phyloP scores from a whole-genome alignment of 2,329 filamentous ascomycete genomes.

The Xylaria sp. region DNA sequence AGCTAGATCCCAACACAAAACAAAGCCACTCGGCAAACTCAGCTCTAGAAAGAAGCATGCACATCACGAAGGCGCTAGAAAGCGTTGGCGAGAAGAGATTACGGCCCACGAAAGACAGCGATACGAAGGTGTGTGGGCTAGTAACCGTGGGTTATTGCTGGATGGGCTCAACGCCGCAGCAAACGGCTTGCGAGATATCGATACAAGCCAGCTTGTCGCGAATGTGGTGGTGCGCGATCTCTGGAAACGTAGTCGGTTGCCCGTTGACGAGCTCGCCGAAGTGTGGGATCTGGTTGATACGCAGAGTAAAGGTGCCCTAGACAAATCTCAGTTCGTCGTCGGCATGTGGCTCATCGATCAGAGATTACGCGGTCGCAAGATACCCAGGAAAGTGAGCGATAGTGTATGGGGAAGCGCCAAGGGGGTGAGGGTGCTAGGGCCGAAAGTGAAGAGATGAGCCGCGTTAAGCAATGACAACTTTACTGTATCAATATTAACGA shows the following conservation, averaged over 20 bases:
- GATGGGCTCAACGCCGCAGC: conserved; percentile 11
- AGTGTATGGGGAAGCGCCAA: conserved; percentile 80
- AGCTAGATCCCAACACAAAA: conserved; percentile 56
- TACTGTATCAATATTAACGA: conserved; percentile 10
- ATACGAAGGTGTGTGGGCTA: conserved; percentile 88
- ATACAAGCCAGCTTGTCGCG: conserved; percentile 64
- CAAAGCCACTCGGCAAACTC: conserved; percentile 63
- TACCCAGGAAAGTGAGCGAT: conserved; percentile 75
- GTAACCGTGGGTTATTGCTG: conserved; percentile 73
- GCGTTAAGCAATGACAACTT: not conserved
- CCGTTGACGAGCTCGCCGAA: conserved; percentile 74
- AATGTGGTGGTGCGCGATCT: conserved; percentile 79
- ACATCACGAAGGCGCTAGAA: conserved; percentile 80
- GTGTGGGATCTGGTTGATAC: conserved; percentile 81
- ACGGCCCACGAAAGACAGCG: conserved; percentile 78
- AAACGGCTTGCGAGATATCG: conserved; percentile 36
- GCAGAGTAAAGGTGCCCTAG: conserved; percentile 64
- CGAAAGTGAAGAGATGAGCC: conserved; percentile 31
- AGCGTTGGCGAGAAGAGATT: conserved; percentile 80
- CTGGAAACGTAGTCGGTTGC: conserved; percentile 77
- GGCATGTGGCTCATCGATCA: conserved; percentile 87
- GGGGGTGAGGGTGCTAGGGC: conserved; percentile 55
- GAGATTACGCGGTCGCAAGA: conserved; percentile 80
- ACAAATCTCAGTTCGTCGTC: conserved; percentile 80
- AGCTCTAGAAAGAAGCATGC: conserved; percentile 70